phyloP scores from a whole-genome alignment of 1,284 basidiomycete genomes.

The Sporisorium graminicola region DNA sequence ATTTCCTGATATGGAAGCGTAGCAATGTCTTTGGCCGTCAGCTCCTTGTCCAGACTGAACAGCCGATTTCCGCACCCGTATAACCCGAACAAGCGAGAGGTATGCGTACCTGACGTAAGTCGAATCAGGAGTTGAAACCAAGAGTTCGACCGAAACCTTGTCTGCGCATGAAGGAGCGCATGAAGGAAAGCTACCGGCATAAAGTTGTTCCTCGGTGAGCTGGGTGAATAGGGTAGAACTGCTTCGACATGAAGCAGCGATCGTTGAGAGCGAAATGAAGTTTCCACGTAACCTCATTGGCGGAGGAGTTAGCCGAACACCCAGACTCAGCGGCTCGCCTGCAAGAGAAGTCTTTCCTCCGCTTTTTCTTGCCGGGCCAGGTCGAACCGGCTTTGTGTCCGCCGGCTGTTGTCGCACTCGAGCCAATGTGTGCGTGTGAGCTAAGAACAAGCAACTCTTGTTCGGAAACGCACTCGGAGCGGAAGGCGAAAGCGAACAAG shows the following conservation, averaged over 20 bases:
- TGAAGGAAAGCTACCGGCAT: too few relatives aligned
- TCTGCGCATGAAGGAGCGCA: background rate
- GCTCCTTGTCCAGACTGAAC: background rate
- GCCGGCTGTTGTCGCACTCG: background rate
- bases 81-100: background rate
- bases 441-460: too few relatives aligned
- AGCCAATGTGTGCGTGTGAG: too few relatives aligned
- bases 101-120: background rate
- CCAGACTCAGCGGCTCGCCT: background rate
- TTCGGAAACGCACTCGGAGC: too few relatives aligned
- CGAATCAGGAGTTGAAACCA: background rate
- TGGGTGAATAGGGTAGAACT: too few relatives aligned
- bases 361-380: background rate
- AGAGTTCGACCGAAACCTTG: conserved; percentile 2
- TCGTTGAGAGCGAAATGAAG: background rate
- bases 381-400: background rate
- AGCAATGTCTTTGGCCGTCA: background rate
- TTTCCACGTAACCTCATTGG: background rate
- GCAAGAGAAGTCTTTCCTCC: background rate
- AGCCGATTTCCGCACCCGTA: background rate
- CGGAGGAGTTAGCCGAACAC: background rate
- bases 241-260: background rate
- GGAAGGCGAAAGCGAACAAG: background rate
- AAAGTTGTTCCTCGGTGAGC: too few relatives aligned
- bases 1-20: conserved; percentile 10